phyloP scores from a whole-genome alignment of 2,329 filamentous ascomycete genomes.

The Phialophora tarda region DNA sequence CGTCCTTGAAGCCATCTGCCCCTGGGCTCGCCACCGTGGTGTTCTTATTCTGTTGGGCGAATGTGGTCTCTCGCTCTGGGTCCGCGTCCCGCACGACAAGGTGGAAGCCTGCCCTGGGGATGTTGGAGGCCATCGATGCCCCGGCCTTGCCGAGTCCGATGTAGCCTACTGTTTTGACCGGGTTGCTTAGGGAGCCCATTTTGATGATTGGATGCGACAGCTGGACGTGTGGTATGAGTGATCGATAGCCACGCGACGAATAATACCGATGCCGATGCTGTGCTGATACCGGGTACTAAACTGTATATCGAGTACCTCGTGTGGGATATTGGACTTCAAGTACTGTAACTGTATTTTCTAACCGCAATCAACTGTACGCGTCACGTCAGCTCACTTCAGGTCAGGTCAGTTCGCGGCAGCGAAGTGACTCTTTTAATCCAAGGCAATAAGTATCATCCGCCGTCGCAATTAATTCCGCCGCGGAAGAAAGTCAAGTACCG shows the following conservation, averaged over 20 bases:
- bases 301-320: no score
- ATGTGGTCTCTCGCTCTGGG: conserved; percentile 68
- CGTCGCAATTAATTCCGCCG: neutral
- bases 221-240: no score
- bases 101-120: conserved; percentile 44
- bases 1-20: conserved; percentile 42
- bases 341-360: neutral
- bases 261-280: neutral
- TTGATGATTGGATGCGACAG: neutral
- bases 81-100: conserved; percentile 45
- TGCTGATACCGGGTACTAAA: no score
- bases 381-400: no score
- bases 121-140: conserved; percentile 44
- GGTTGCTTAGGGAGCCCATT: conserved; percentile 18
- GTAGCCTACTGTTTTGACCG: conserved; percentile 42
- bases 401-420: no score
- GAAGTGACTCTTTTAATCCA: no score
- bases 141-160: conserved; percentile 47
- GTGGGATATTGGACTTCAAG: neutral
- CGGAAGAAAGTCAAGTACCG: neutral
- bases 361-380: no score
- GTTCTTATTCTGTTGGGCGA: conserved; percentile 82
- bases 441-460: no score
- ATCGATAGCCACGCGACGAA: neutral
- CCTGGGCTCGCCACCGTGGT: conserved; percentile 41